phyloP scores from a whole-genome alignment of 2,329 filamentous ascomycete species.

The Laburnicola sp. region DNA sequence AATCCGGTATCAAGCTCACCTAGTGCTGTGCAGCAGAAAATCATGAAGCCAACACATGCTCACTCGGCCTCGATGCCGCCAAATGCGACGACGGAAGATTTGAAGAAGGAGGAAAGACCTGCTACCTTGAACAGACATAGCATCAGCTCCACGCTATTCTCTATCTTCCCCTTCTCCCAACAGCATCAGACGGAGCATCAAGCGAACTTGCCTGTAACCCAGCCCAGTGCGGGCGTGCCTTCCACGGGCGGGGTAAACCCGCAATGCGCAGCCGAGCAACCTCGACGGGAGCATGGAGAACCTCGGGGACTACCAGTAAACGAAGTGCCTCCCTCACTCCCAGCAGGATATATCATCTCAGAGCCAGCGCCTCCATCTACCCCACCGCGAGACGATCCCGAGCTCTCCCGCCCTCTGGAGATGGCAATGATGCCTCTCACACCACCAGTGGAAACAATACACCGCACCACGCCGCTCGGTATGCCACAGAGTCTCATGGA shows the following conservation, averaged over 20 bases:
- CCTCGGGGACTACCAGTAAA: too few relatives aligned
- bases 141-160: constrained; percentile 39
- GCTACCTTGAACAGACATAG: constrained; percentile 35
- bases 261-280: neutral
- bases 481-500: constrained; percentile 42
- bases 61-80: constrained; percentile 35
- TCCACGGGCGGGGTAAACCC: neutral
- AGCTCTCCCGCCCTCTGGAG: constrained; percentile 26
- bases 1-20: constrained; percentile 28
- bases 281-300: neutral
- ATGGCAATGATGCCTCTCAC: constrained; percentile 41
- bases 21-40: constrained; percentile 20
- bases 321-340: neutral
- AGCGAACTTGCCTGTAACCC: constrained; percentile 31
- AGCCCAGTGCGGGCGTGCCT: constrained; percentile 14
- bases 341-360: neutral
- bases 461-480: constrained; percentile 23
- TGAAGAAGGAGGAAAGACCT: constrained; percentile 20
- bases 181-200: constrained; percentile 38
- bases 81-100: constrained; percentile 3
- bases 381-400: constrained; percentile 4
- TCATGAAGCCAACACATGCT: constrained; percentile 25
- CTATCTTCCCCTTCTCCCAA: constrained; percentile 42
- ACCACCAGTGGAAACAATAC: constrained; percentile 21
- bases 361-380: neutral